Percentiles rank a stretch among this genome's conserved stretches.
phyloP scores from a whole-genome alignment of 495 filamentous ascomycete genomes.

The Penicillium flavigenum region DNA sequence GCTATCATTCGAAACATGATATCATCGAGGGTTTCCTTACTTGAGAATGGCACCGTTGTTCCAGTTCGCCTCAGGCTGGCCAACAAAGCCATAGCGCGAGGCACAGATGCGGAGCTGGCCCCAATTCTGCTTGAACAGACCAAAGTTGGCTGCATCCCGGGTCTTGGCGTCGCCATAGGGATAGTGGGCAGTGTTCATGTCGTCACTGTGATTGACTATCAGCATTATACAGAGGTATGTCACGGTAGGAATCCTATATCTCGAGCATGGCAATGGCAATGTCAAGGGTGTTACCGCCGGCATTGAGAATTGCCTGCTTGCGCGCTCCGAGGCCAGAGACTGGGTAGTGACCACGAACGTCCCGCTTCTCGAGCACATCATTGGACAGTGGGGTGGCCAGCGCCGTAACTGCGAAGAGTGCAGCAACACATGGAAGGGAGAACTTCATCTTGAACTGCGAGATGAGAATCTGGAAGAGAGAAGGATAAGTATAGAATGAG shows the following conservation, averaged over 20 bases:
- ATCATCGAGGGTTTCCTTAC: not conserved
- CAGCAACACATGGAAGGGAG: not conserved
- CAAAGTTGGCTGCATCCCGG: not conserved
- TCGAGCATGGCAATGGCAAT: not conserved
- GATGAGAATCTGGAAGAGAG: no score
- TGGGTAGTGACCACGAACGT: not conserved
- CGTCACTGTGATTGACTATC: not conserved
- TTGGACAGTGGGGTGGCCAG: not conserved
- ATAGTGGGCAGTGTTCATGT: not conserved
- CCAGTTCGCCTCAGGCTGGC: not conserved
- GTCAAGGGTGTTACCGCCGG: not conserved
- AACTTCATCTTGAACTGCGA: not conserved
- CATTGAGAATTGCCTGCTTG: not conserved
- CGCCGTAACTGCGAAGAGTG: not conserved
- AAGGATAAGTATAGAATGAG: not conserved
- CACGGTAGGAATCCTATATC: not conserved
- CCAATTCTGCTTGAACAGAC: conserved; percentile 1
- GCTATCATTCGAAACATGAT: not conserved
- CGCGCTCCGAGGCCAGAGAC: not conserved
- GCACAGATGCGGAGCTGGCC: not conserved
- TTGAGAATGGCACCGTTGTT: not conserved
- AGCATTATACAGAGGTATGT: not conserved
- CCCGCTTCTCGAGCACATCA: not conserved
- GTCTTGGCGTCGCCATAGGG: not conserved
- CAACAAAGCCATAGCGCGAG: not conserved